phyloP scores from a whole-genome alignment of 192 early-diverging fungal genomes.

The Podila verticillata region DNA sequence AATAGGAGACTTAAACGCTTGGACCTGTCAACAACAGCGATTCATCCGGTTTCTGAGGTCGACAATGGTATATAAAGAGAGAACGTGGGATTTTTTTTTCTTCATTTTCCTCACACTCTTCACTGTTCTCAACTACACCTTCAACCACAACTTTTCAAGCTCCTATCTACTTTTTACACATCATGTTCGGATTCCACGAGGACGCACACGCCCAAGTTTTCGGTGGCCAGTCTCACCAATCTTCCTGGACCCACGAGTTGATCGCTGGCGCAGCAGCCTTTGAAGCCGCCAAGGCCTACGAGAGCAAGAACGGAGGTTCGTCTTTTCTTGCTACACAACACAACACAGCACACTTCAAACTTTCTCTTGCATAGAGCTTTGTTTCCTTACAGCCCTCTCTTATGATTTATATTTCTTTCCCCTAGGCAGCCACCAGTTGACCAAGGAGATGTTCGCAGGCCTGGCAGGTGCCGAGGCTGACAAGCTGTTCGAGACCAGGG shows the following conservation, averaged over 20 bases:
- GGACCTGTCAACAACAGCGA: no score
- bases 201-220: slow-evolving; percentile 26
- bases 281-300: slow-evolving; percentile 59
- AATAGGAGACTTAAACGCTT: no score
- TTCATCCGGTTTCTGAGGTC: no score
- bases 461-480: slow-evolving; percentile 53
- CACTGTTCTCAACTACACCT: no score
- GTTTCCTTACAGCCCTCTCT: no score
- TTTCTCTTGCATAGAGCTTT: no score
- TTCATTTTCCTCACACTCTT: background rate
- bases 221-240: slow-evolving; percentile 26
- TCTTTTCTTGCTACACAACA: no score
- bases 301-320: slow-evolving; percentile 7
- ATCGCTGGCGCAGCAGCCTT: slow-evolving; percentile 62
- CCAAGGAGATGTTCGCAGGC: slow-evolving; percentile 53
- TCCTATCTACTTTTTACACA: background rate
- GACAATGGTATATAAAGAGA: no score
- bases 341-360: no score
- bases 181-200: slow-evolving; percentile 33
- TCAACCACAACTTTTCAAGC: background rate
- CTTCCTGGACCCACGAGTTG: slow-evolving; percentile 49
- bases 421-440: slow-evolving; percentile 26
- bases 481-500: slow-evolving; percentile 53
- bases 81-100: background rate
- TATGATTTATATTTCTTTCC: no score